Conservation (phyloP, 73 alveolate genomes). For the Stentor coeruleus region DNA sequence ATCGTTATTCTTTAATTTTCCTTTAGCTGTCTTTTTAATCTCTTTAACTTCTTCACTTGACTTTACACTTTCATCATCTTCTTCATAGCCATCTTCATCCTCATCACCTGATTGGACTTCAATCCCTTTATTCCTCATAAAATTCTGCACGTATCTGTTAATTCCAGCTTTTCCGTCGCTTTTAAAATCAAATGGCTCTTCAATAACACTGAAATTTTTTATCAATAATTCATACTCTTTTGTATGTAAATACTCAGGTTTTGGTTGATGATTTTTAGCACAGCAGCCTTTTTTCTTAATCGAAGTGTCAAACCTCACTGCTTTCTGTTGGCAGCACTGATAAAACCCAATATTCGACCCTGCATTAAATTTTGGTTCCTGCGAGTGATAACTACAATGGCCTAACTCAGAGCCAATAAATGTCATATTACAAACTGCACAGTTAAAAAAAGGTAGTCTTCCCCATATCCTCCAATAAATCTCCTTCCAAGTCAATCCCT, state of each 20-base stretch:
- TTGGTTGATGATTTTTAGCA: slow-evolving; percentile 35
- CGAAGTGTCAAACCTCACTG: slow-evolving; percentile 46
- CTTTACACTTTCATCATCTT: not conserved
- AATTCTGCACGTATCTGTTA: not conserved
- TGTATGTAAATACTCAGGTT: too few relatives aligned
- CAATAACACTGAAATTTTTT: not conserved
- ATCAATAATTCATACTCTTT: slow-evolving; percentile 15
- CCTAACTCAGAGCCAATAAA: slow-evolving; percentile 52
- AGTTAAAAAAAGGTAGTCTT: not conserved
- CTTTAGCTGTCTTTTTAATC: not conserved
- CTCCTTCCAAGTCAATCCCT: slow-evolving; percentile 24
- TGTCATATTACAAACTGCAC: slow-evolving; percentile 35
- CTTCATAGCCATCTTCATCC: not conserved
- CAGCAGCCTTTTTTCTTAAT: slow-evolving; percentile 48
- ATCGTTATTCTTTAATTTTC: not conserved
- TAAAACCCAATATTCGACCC: slow-evolving; percentile 53
- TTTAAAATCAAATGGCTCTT: slow-evolving; percentile 6
- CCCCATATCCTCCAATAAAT: slow-evolving; percentile 37
- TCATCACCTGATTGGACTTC: not conserved
- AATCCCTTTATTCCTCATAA: not conserved
- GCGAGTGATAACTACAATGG: slow-evolving; percentile 59
- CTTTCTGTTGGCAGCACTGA: slow-evolving; percentile 58
- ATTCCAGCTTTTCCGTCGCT: not conserved
- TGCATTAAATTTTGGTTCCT: slow-evolving; percentile 51
- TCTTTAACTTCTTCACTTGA: not conserved